phyloP scores from a whole-genome alignment of 176 grass and related monocot species.

The Aegilops umbellulata region DNA sequence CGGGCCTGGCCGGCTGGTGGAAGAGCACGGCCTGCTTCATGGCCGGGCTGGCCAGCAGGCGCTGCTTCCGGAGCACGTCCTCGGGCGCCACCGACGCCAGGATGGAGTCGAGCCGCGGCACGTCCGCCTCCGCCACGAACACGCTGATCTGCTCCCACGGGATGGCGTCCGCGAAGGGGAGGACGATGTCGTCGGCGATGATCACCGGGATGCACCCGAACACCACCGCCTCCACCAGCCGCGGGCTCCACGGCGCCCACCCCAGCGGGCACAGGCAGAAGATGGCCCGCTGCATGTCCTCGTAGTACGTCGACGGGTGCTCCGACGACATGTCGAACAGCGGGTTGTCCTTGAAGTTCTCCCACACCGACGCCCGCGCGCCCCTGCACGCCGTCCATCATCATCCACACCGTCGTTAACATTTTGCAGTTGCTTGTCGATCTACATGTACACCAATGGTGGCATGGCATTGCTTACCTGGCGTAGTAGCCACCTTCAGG shows the following conservation, averaged over 20 bases:
- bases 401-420: not conserved
- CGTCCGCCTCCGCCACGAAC: conserved; percentile 56
- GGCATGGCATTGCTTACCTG: not conserved
- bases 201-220: conserved; percentile 82
- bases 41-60: conserved; percentile 47
- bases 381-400: conserved; percentile 20
- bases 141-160: conserved; percentile 66
- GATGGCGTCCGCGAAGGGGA: conserved; percentile 68
- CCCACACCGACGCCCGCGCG: conserved; percentile 56
- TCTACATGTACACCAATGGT: not conserved
- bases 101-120: conserved; percentile 63
- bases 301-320: conserved; percentile 70
- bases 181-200: conserved; percentile 78
- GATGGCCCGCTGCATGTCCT: conserved; percentile 76
- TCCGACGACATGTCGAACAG: conserved; percentile 80
- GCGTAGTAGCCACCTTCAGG: conserved; percentile 67
- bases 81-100: conserved; percentile 46
- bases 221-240: conserved; percentile 65
- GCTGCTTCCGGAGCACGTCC: conserved; percentile 55
- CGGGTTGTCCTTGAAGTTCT: conserved; percentile 80
- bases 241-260: conserved; percentile 77
- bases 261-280: conserved; percentile 82
- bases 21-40: conserved; percentile 77
- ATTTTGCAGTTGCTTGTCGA: not conserved
- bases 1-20: conserved; percentile 53